Percentiles rank a stretch among this genome's conserved stretches.
Conservation (phyloP, 1,139 yeast genomes). For the Protomyces gravidus region DNA sequence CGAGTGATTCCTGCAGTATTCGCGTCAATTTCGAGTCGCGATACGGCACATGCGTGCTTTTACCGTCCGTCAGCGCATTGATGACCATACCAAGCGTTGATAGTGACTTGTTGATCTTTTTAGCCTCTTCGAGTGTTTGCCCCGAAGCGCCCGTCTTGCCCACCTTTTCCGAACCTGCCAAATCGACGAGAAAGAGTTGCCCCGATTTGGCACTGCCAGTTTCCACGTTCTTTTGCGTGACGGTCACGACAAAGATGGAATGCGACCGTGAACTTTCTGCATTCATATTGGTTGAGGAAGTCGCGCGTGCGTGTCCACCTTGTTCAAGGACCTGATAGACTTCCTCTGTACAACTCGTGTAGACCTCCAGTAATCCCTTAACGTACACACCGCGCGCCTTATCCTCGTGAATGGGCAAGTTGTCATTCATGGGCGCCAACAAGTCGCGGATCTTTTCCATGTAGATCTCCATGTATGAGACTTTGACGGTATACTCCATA, state of each 20-base stretch:
- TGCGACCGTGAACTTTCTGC: conserved; percentile 76
- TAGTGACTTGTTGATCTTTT: conserved; percentile 73
- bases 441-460: conserved; percentile 73
- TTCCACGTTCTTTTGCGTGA: conserved; percentile 56
- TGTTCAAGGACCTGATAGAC: conserved; percentile 53
- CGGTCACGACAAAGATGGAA: conserved; percentile 65
- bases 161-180: conserved; percentile 88
- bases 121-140: conserved; percentile 73
- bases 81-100: conserved; percentile 78
- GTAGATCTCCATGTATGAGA: conserved; percentile 76
- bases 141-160: conserved; percentile 77
- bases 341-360: conserved; percentile 58
- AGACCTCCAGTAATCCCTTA: conserved; percentile 59
- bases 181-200: conserved; percentile 71
- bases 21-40: conserved; percentile 81
- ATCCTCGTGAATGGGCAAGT: conserved; percentile 63
- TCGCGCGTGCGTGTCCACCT: conserved; percentile 57
- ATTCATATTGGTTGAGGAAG: conserved; percentile 68
- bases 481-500: conserved; percentile 62
- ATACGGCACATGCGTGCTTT: conserved; percentile 65
- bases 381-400: conserved; percentile 64
- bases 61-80: conserved; percentile 68
- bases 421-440: conserved; percentile 41
- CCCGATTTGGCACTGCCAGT: conserved; percentile 61
- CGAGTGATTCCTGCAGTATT: conserved; percentile 75